Evolutionary conservation across 352 stramenopile genomes (phyloP).

Genomic region (Pythium guiyangense): DNA sequence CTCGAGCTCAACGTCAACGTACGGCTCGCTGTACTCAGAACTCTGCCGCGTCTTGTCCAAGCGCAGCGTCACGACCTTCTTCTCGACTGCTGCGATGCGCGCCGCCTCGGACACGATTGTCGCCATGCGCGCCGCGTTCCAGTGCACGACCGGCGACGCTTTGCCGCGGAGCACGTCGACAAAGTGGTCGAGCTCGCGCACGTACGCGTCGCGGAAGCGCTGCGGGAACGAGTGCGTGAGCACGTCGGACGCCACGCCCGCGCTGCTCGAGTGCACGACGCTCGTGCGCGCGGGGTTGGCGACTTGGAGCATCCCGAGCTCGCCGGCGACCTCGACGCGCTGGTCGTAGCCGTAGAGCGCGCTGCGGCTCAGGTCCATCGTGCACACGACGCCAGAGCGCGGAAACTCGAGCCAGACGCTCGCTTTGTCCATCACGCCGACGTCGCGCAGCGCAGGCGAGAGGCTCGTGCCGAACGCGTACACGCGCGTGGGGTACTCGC

Average conservation of each 20-base stretch:
- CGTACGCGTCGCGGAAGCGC: constrained; percentile 85
- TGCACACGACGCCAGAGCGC: constrained; percentile 73
- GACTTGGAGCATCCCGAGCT: constrained; percentile 67
- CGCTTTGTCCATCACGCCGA: constrained; percentile 80
- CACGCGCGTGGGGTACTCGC: constrained; percentile 75
- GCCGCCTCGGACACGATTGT: constrained; percentile 73
- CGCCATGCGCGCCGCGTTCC: constrained; percentile 69
- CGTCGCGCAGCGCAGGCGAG: constrained; percentile 51
- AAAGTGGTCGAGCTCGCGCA: constrained; percentile 83
- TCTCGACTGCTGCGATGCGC: constrained; percentile 54
- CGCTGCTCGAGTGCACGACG: constrained; percentile 39
- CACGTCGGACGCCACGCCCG: constrained; percentile 52
- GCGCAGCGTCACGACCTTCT: constrained; percentile 65
- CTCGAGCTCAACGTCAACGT: constrained; percentile 51
- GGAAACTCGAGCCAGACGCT: constrained; percentile 78
- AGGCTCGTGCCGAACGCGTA: constrained; percentile 82
- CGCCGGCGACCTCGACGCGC: constrained; percentile 85
- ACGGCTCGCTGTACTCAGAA: constrained; percentile 32
- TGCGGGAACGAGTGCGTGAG: constrained; percentile 86
- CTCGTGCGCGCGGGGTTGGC: constrained; percentile 66
- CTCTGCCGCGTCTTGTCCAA: constrained; percentile 48
- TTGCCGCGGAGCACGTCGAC: constrained; percentile 46
- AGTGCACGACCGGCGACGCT: constrained; percentile 45
- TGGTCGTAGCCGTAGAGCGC: constrained; percentile 92
- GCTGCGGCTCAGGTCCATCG: constrained; percentile 82